Evolutionary conservation across 805 yeast species (phyloP).

Genomic region (Hanseniaspora clermontiae): DNA sequence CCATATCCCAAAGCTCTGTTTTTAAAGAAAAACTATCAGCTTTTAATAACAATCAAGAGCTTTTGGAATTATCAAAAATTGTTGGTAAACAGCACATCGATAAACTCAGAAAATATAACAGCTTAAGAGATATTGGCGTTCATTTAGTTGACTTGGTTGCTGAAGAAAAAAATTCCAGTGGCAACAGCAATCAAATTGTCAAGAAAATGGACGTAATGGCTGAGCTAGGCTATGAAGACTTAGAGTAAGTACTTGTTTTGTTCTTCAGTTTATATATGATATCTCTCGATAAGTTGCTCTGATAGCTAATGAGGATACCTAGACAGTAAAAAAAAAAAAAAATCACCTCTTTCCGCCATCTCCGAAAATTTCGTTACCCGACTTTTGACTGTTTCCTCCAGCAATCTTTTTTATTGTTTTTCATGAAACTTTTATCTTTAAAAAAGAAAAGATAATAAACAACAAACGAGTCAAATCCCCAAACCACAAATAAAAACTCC

Average conservation of each 20-base stretch:
- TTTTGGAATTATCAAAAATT: neutral
- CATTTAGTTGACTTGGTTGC: conserved; percentile 48
- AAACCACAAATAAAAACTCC: too few species aligned
- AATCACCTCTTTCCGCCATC: neutral
- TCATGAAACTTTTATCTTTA: neutral
- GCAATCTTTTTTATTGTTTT: neutral
- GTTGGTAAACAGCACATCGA: conserved; percentile 38
- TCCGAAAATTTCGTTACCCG: neutral
- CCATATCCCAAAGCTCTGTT: too few species aligned
- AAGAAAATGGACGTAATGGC: conserved; percentile 36
- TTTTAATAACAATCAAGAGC: neutral
- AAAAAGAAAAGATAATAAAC: too few species aligned
- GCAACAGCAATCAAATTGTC: conserved; percentile 33
- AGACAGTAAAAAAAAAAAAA: too few species aligned
- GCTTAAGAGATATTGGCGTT: conserved; percentile 48
- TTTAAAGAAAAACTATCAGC: neutral
- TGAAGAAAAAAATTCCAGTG: conserved; percentile 38
- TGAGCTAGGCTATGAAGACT: neutral
- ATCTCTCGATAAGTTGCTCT: too few species aligned
- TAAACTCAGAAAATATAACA: conserved; percentile 46
- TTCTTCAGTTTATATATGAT: too few species aligned
- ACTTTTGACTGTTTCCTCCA: neutral
- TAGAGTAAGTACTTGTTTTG: neutral
- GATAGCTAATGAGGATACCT: too few species aligned
- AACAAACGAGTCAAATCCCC: neutral